Evolutionary conservation across 768 basidiomycete genomes (phyloP).

Genomic region (Mycena albidolilacea): DNA sequence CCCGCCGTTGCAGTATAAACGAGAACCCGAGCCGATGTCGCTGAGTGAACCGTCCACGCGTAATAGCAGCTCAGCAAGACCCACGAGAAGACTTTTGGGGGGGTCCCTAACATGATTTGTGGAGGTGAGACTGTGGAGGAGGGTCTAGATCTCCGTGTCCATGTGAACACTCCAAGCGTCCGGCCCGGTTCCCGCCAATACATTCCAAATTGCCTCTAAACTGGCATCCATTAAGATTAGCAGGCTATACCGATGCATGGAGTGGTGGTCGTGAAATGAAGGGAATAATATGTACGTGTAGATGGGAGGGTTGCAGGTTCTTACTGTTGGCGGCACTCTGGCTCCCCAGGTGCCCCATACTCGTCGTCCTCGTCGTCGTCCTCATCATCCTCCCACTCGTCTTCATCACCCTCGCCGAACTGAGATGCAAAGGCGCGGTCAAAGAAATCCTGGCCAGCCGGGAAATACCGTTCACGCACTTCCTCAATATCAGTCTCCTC

Average conservation of each 20-base stretch:
- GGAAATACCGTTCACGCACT: slow-evolving; percentile 86
- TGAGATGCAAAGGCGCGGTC: slow-evolving; percentile 78
- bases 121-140: no score
- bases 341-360: slow-evolving; percentile 52
- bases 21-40: slow-evolving; percentile 57
- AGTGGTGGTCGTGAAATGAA: slow-evolving; percentile 11
- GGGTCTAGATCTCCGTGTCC: no score
- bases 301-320: background rate
- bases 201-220: background rate
- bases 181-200: background rate
- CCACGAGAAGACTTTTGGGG: slow-evolving; percentile 3
- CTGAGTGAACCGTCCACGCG: slow-evolving; percentile 1
- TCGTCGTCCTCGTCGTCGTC: slow-evolving; percentile 72
- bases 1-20: slow-evolving; percentile 74
- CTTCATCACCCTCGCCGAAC: slow-evolving; percentile 78
- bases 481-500: slow-evolving; percentile 86
- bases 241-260: slow-evolving; percentile 9
- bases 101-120: slow-evolving; percentile 3
- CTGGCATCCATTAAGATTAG: slow-evolving; percentile 20
- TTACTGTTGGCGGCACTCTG: slow-evolving; percentile 76
- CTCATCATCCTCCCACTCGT: slow-evolving; percentile 71
- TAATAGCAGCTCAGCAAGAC: slow-evolving; percentile 17
- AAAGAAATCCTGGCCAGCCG: slow-evolving; percentile 83
- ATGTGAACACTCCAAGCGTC: background rate
- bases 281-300: background rate